These are phyloP conservation scores for Lindgomyces ingoldianus DNA, from an alignment of 495 filamentous ascomycete species.

Conservation along the genomic window DNA sequence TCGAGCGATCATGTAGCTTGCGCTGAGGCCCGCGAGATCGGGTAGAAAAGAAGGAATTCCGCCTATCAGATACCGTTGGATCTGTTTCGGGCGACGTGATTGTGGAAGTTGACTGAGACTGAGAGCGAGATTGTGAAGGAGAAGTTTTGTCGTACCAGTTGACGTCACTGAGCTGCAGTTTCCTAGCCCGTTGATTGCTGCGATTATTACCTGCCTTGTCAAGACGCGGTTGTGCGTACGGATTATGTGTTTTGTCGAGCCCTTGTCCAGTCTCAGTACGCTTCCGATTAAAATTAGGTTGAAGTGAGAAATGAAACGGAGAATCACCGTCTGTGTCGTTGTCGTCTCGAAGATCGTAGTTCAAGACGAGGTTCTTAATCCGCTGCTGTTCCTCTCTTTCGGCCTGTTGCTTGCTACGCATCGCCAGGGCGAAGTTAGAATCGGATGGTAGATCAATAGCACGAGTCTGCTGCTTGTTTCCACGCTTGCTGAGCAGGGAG, in stretches of 20 bases:
- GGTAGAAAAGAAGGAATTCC: not conserved
- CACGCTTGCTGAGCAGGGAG: conserved; percentile 91
- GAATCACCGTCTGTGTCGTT: conserved; percentile 73
- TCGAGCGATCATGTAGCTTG: not conserved
- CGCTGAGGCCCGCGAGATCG: not conserved
- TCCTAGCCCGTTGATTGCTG: conserved; percentile 78
- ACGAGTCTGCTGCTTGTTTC: conserved; percentile 94
- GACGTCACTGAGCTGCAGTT: conserved; percentile 92
- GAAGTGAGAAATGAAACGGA: conserved; percentile 51
- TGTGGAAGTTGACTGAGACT: not conserved
- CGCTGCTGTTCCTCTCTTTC: conserved; percentile 95
- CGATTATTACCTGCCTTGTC: conserved; percentile 75
- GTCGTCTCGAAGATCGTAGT: conserved; percentile 85
- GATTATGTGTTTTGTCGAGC: conserved; percentile 38
- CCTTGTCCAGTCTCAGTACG: conserved; percentile 33
- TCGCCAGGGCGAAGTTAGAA: conserved; percentile 89
- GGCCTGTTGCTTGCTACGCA: conserved; percentile 92
- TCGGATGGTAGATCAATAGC: conserved; percentile 93
- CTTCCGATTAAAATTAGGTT: conserved; percentile 35
- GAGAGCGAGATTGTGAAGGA: not conserved
- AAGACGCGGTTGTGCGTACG: conserved; percentile 39
- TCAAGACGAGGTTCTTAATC: conserved; percentile 95
- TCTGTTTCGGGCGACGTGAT: not conserved
- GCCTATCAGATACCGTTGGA: not conserved
- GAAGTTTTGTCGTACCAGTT: conserved; percentile 71